phyloP scores from a whole-genome alignment of 2,329 filamentous ascomycete species.

The Botrytis squamosa region DNA sequence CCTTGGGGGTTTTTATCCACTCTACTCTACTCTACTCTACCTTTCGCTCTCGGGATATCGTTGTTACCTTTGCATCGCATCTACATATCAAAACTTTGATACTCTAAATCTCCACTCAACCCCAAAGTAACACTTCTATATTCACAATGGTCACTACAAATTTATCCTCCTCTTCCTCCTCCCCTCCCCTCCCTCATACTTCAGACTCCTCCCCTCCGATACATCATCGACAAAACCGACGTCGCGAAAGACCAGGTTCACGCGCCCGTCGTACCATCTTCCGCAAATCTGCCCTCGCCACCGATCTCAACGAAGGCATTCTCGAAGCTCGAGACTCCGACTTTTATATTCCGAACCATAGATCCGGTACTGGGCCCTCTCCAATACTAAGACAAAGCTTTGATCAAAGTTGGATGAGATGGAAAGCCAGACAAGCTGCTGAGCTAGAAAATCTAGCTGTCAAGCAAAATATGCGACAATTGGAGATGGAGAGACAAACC shows the following conservation, averaged over 20 bases:
- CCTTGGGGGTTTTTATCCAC: not conserved
- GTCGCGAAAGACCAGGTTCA: conserved; percentile 38
- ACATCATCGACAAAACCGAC: conserved; percentile 36
- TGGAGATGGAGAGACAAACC: conserved; percentile 9
- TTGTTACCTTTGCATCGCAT: not conserved
- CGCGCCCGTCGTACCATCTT: conserved; percentile 35
- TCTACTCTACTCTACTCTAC: not conserved
- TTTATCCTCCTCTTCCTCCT: not conserved
- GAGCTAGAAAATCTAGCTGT: conserved; percentile 24
- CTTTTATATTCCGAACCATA: conserved; percentile 29
- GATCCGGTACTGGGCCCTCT: conserved; percentile 25
- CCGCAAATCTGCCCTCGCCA: conserved; percentile 31
- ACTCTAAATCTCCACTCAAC: not conserved
- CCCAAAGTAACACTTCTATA: not conserved
- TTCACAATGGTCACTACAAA: not conserved
- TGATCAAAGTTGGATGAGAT: conserved; percentile 37
- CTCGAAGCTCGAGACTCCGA: conserved; percentile 33
- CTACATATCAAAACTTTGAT: not conserved
- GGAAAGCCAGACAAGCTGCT: conserved; percentile 35
- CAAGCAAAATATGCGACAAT: not conserved
- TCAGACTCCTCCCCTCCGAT: conserved; percentile 16
- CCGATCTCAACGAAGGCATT: conserved; percentile 33
- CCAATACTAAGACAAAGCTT: conserved; percentile 38
- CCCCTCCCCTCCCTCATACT: not conserved
- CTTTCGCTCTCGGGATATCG: not conserved